Base-by-base conservation (phyloP, 495 filamentous ascomycete species). In the Trypethelium eluteriae region DNA sequence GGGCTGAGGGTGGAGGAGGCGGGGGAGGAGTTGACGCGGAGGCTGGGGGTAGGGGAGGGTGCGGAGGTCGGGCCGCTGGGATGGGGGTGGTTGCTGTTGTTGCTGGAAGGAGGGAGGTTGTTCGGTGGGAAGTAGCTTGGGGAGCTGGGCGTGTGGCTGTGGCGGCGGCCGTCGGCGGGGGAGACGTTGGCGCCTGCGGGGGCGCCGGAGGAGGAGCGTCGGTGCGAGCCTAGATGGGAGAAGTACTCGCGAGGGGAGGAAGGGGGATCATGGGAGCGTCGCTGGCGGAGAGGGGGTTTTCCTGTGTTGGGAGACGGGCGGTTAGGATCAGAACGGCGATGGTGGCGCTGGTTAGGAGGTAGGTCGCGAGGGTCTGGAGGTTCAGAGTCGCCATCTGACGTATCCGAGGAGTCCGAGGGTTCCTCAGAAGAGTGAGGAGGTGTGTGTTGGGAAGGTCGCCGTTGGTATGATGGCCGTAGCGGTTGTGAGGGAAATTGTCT, bases 211-310 rank as follows among this genome's bases (percentile, higher is more conserved):
- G 75, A 70, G 63, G 71, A 71, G 68, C 74, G 72, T 41, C 76
- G 74, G 12, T 69, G 66, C 16, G 73, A 73, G 63, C 14, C 64
- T n/a, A n/a, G 39, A 63, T 14, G 63, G 64, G 38, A 61, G 59
- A 18, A 47, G 56, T 25, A 59, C 53, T 46, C 35, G 59, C 39
- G 38, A 10, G 39, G 49, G 16, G 65, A 70, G 10, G 71, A 70
- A 16, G 76, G 70, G 1, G 74, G 76, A 14, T 77, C 75, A 62
- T 75, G 73, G 66, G 69, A 73, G 14, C 71, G 65, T 11, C 69
- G 65, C 34, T 75, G 74, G 10, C 72, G 62, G 32, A 76, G 70
- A 9, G 50, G 49, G 11, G 49, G 49, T 14, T 16, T 14, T 53
- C 49, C 18, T 25, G 25, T 25, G 25, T 25, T 25, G 25, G 25